These are phyloP conservation scores for Albifimbria verrucaria DNA, from an alignment of 2,329 filamentous ascomycete genomes.

Conservation along the genomic window DNA sequence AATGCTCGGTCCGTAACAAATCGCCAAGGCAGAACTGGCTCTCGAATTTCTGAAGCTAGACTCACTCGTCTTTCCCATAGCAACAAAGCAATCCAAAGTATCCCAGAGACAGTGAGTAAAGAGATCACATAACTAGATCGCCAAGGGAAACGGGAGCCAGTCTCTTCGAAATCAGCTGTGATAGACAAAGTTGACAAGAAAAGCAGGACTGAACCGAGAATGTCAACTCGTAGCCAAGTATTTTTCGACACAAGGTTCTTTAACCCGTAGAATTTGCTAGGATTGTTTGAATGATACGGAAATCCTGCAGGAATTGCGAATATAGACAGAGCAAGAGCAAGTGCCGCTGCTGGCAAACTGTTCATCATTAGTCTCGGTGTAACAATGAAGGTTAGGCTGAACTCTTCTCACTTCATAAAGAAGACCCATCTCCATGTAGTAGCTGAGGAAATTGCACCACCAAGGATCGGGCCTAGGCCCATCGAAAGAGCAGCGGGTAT, in stretches of 20 bases:
- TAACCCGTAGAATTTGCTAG: no score
- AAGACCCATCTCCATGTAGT: not conserved
- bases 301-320: no score
- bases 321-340: no score
- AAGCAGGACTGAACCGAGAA: no score
- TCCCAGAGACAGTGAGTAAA: slow-evolving; percentile 1
- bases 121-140: slow-evolving; percentile 5
- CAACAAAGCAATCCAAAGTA: slow-evolving; percentile 2
- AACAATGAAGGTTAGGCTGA: no score
- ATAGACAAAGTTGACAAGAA: no score
- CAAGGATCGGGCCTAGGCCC: not conserved
- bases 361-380: no score
- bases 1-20: slow-evolving; percentile 14
- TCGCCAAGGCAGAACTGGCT: slow-evolving; percentile 19
- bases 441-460: not conserved
- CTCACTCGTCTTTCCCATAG: slow-evolving; percentile 6
- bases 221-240: no score
- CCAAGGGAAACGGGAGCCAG: slow-evolving; percentile 3
- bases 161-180: slow-evolving; percentile 6
- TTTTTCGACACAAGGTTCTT: no score
- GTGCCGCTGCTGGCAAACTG: no score
- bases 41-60: not conserved
- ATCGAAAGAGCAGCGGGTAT: not conserved
- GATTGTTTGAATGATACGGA: no score
- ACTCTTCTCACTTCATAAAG: not conserved